Conservation (phyloP, 306 rosid species). For the Inga laurina region DNA sequence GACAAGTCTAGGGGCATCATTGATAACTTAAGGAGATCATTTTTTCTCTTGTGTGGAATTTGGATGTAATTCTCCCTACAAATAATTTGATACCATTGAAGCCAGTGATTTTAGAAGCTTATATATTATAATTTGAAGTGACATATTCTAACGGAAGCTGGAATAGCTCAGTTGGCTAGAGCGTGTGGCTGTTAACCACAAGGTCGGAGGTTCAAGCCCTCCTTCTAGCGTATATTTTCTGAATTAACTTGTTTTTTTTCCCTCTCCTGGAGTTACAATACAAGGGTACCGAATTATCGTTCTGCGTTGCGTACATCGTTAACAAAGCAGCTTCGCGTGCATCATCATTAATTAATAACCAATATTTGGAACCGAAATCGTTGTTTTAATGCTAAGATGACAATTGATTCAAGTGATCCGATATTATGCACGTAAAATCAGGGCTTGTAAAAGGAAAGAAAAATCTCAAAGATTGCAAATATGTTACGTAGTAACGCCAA, state of each 20-base stretch:
- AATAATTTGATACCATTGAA: too few species aligned
- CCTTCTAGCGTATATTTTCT: conserved; percentile 24
- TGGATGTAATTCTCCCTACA: too few species aligned
- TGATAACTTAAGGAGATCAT: too few species aligned
- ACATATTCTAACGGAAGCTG: neutral
- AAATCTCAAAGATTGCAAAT: neutral
- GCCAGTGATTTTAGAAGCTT: too few species aligned
- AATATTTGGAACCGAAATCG: neutral
- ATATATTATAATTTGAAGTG: too few species aligned
- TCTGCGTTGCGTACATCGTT: too few species aligned
- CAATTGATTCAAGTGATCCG: neutral
- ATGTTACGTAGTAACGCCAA: too few species aligned
- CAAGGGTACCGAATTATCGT: too few species aligned
- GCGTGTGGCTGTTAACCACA: conserved; percentile 47
- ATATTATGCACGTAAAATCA: neutral
- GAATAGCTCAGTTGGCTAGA: conserved; percentile 37
- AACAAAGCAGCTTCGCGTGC: too few species aligned
- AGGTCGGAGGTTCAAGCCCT: conserved; percentile 42
- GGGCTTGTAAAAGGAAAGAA: neutral
- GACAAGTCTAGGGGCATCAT: accelerated
- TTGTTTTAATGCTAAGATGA: neutral
- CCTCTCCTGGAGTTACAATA: too few species aligned
- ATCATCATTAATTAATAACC: neutral
- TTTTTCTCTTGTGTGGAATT: too few species aligned
- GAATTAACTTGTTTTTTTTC: too few species aligned